Evolutionary conservation across 1,139 yeast genomes (phyloP), one percentile per base, ranked within the genome.

Genomic region (Ogataea hybrid): DNA sequence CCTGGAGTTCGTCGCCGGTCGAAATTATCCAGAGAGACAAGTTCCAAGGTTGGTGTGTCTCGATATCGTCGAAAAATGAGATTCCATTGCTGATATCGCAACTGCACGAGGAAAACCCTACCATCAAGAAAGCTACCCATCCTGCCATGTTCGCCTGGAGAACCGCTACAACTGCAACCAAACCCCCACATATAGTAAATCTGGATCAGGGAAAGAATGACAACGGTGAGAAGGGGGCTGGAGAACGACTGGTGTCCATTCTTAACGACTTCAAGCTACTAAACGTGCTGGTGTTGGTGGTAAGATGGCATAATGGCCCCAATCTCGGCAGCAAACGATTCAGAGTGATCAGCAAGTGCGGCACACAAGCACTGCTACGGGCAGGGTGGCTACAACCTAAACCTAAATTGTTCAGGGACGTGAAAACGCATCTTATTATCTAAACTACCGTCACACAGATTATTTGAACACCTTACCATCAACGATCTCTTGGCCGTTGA

Each of bases 301-400:
- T 84, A 0, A 57, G 92, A 45, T 83, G 90, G 90, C 81, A 80
- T 56, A 87, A 86, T 2, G 89, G 90, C 0, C 70, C 69, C 0
- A 82, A 83, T 1, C 53, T 83, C 32, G 90, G 92, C 0, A 69
- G 84, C 5, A 70, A 76, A 29, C 62, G 92, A 43, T n/a, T n/a
- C n/a, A n/a, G n/a, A n/a, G n/a, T n/a, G n/a, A n/a, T n/a, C n/a
- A n/a, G n/a, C n/a, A n/a, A n/a, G n/a, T n/a, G n/a, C n/a, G n/a
- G n/a, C n/a, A n/a, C n/a, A n/a, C n/a, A n/a, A n/a, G n/a, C n/a
- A n/a, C n/a, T n/a, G n/a, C n/a, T n/a, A n/a, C n/a, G n/a, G n/a
- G n/a, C n/a, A n/a, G n/a, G n/a, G n/a, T n/a, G n/a, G n/a, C n/a
- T n/a, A n/a, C n/a, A n/a, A n/a, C n/a, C n/a, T n/a, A n/a, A n/a